Conservation (phyloP, 106 monocot species). For the Narthecium ossifragum region DNA sequence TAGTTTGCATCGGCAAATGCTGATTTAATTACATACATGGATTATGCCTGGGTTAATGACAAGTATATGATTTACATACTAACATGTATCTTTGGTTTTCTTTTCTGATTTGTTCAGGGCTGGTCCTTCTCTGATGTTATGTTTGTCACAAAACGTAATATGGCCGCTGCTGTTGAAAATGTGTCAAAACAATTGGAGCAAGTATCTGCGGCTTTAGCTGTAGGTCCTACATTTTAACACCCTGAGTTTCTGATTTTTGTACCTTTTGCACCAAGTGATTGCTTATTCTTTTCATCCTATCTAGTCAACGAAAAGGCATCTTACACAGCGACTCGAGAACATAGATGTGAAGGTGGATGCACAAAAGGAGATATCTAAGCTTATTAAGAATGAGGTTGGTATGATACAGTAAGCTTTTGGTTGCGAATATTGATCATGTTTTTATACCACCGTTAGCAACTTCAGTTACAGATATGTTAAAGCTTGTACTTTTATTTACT, state of each 20-base stretch:
- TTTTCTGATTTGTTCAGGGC: slow-evolving; percentile 34
- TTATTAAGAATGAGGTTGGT: slow-evolving; percentile 71
- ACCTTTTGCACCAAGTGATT: not conserved
- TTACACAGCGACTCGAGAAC: slow-evolving; percentile 71
- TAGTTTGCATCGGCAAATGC: too few species aligned
- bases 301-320: slow-evolving; percentile 71
- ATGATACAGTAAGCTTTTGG: not conserved
- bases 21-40: too few species aligned
- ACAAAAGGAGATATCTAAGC: slow-evolving; percentile 65
- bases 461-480: too few species aligned
- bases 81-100: not conserved
- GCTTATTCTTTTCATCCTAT: slow-evolving; percentile 8
- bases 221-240: slow-evolving; percentile 22
- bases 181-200: slow-evolving; percentile 86
- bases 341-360: slow-evolving; percentile 83
- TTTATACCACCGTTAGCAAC: too few species aligned
- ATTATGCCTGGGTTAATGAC: too few species aligned
- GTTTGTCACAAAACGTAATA: slow-evolving; percentile 91
- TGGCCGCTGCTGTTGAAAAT: slow-evolving; percentile 79
- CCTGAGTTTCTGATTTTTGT: slow-evolving; percentile 1
- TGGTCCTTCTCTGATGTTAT: slow-evolving; percentile 90
- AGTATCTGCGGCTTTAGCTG: slow-evolving; percentile 71
- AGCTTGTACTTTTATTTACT: too few species aligned
- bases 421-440: not conserved
- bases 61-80: not conserved